A percentile compares a stretch with the other conserved stretches of the same genome.
These are phyloP conservation scores for Venturia pyrina DNA, from an alignment of 2,329 filamentous ascomycete genomes.

Conservation along the genomic window DNA sequence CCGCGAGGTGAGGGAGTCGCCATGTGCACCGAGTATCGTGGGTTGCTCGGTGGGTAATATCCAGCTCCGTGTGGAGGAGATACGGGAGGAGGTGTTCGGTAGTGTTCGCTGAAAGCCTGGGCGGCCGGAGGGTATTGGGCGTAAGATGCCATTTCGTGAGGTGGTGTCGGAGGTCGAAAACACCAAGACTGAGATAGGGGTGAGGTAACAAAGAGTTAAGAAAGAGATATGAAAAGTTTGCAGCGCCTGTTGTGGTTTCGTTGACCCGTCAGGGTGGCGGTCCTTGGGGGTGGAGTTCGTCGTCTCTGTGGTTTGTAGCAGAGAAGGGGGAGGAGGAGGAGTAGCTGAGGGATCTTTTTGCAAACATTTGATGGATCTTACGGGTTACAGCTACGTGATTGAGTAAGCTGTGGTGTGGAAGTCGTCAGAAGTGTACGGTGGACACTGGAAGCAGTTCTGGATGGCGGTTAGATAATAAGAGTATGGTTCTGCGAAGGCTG, in stretches of 20 bases:
- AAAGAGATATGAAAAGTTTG: not conserved
- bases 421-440: not conserved
- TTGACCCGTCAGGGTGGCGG: slow-evolving; percentile 12
- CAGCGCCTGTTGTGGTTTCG: not conserved
- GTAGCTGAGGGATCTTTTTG: slow-evolving; percentile 5
- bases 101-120: slow-evolving; percentile 13
- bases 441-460: not conserved
- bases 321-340: slow-evolving; percentile 9
- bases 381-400: not conserved
- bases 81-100: slow-evolving; percentile 42
- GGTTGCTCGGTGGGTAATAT: slow-evolving; percentile 39
- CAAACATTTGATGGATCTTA: slow-evolving; percentile 10
- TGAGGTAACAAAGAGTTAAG: slow-evolving; percentile 2
- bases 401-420: slow-evolving; percentile 2
- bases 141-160: slow-evolving; percentile 8
- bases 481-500: slow-evolving; percentile 7
- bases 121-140: slow-evolving; percentile 9
- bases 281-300: slow-evolving; percentile 8
- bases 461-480: not conserved
- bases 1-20: slow-evolving; percentile 36
- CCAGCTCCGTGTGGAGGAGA: slow-evolving; percentile 36
- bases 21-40: slow-evolving; percentile 39
- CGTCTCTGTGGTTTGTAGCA: slow-evolving; percentile 7
- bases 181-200: not conserved
- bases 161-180: slow-evolving; percentile 11